Evolutionary conservation across 148 eudicot species (phyloP), one percentile per base, ranked within the genome.

Genomic region (Cornus suecica): DNA sequence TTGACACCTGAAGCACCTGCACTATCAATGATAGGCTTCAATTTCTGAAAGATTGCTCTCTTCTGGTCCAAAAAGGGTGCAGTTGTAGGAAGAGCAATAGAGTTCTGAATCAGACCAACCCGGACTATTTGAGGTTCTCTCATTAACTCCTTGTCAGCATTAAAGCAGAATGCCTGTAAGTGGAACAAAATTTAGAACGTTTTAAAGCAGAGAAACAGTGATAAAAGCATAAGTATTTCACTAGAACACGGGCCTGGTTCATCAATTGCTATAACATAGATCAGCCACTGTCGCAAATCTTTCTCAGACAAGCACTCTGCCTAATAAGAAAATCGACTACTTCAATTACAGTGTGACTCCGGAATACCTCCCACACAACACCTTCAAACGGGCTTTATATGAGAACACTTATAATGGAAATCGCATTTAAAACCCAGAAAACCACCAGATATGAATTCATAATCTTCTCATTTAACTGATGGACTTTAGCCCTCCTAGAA

Each of bases 1-100:
- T 94, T 94, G 81, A 94, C 99, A 78, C 99, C 97, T 16, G 97
- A 86, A 72, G 86, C 80, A 77, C 97, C 99, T n/a, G 99, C 99
- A 68, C 94, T 88, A 69, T 94, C 96, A 70, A 94, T 90, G 34
- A 94, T 88, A 69, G 96, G 97, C 71, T 80, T 90, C 82, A 94
- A 54, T 80, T 92, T 94, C 78, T 87, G 78, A 82, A 88, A 94
- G 76, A 94, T 90, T 84, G 94, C 91, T 30, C 69, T 81, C 82
- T 78, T 86, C 77, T 94, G 99, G 41, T 90, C 91, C 27, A 69
- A 22, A 70, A 94, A 87, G 31, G 96, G 88, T 66, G 78, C 89
- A 65, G 96, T 90, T 65, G 99, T 94, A 74, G 96, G 92, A 48
- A 85, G 87, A 75, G 90, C 80, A 56, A 92, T 85, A 37, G 96